phyloP scores from a whole-genome alignment of 2,329 filamentous ascomycete species.

The Byssoonygena ceratinophila region DNA sequence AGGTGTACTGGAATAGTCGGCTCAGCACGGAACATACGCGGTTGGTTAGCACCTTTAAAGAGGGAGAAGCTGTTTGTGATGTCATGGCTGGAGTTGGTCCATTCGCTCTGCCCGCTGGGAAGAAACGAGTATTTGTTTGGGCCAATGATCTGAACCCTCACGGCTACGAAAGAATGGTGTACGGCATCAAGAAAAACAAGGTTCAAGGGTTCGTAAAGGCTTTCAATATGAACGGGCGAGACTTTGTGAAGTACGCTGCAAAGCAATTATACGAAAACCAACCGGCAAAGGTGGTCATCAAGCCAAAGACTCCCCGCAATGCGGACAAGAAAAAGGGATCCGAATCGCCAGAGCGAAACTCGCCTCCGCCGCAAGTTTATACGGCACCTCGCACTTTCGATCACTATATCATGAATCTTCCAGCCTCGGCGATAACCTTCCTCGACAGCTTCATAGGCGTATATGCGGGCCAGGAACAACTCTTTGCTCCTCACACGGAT shows the following conservation, averaged over 20 bases:
- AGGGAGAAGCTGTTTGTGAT: slow-evolving; percentile 84
- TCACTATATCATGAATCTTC: slow-evolving; percentile 98
- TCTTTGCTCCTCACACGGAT: slow-evolving; percentile 53
- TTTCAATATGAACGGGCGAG: slow-evolving; percentile 70
- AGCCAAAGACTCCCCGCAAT: slow-evolving; percentile 32
- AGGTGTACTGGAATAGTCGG: slow-evolving; percentile 96
- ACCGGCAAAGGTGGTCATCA: slow-evolving; percentile 46
- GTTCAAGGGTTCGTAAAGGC: slow-evolving; percentile 62
- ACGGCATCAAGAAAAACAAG: slow-evolving; percentile 68
- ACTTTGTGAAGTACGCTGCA: slow-evolving; percentile 65
- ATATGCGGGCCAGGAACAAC: slow-evolving; percentile 58
- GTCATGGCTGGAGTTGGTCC: slow-evolving; percentile 96
- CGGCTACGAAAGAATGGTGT: slow-evolving; percentile 60
- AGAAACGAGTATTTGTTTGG: slow-evolving; percentile 83
- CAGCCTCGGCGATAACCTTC: slow-evolving; percentile 79
- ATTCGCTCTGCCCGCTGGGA: slow-evolving; percentile 84
- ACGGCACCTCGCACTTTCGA: slow-evolving; percentile 58
- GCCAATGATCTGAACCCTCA: slow-evolving; percentile 96
- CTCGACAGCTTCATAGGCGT: slow-evolving; percentile 66
- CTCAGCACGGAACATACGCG: slow-evolving; percentile 81
- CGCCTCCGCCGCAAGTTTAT: slow-evolving; percentile 30
- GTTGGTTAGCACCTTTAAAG: slow-evolving; percentile 62
- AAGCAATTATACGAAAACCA: slow-evolving; percentile 40
- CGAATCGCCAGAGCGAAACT: slow-evolving; percentile 9
- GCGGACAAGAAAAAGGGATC: slow-evolving; percentile 16